These are phyloP conservation scores for Mycena rosella DNA, from an alignment of 768 basidiomycete genomes.

Conservation along the genomic window DNA sequence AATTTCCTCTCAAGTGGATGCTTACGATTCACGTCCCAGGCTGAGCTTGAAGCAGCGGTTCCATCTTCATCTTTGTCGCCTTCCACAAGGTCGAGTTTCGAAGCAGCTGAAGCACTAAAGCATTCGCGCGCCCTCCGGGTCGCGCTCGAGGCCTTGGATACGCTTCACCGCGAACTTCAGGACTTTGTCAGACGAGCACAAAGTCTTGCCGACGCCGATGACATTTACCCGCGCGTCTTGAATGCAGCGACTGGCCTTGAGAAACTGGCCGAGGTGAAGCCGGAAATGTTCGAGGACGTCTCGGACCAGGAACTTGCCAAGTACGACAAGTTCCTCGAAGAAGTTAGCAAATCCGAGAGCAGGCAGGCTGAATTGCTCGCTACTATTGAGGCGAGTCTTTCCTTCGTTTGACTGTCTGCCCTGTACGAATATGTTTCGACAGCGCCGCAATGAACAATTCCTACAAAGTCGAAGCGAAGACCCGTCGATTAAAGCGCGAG, in stretches of 20 bases:
- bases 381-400: constrained; percentile 70
- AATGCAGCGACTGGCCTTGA: constrained; percentile 76
- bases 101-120: constrained; percentile 64
- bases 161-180: constrained; percentile 69
- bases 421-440: constrained; percentile 1
- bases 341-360: constrained; percentile 63
- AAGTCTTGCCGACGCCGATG: constrained; percentile 73
- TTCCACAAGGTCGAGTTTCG: constrained; percentile 47
- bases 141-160: constrained; percentile 85
- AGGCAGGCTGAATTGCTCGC: constrained; percentile 77
- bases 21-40: constrained; percentile 53
- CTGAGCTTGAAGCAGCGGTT: constrained; percentile 72
- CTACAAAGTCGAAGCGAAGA: constrained; percentile 84
- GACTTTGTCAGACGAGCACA: constrained; percentile 76
- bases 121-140: constrained; percentile 80
- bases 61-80: constrained; percentile 70
- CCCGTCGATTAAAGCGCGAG: constrained; percentile 81
- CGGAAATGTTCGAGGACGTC: constrained; percentile 90
- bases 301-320: constrained; percentile 84
- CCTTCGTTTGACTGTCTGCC: background rate
- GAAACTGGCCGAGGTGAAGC: constrained; percentile 75
- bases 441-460: constrained; percentile 79
- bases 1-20: background rate
- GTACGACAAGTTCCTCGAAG: constrained; percentile 81
- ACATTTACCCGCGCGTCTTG: constrained; percentile 78